Percentiles rank a stretch among this genome's conserved stretches.
Conservation (phyloP, 1,139 yeast genomes). For the Diutina pseudorugosa region DNA sequence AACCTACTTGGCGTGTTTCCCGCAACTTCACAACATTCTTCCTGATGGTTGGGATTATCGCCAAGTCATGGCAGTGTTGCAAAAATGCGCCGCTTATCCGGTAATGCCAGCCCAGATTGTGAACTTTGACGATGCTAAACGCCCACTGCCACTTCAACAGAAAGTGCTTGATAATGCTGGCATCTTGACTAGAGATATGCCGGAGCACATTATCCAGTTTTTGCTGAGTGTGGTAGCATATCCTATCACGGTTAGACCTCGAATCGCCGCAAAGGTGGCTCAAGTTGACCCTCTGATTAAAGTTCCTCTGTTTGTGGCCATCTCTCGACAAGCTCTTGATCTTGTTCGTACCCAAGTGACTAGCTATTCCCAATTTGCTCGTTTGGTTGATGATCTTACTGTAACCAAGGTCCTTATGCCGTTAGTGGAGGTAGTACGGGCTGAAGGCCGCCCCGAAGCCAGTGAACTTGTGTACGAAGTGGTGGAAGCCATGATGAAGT, state of each 20-base stretch:
- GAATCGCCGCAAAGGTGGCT: slow-evolving; percentile 31
- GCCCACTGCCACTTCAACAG: slow-evolving; percentile 43
- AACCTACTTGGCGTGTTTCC: slow-evolving; percentile 39
- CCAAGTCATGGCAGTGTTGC: slow-evolving; percentile 35
- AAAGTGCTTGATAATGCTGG: slow-evolving; percentile 35
- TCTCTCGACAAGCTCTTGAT: slow-evolving; percentile 40
- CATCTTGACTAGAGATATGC: slow-evolving; percentile 21
- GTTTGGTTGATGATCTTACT: background rate
- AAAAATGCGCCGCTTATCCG: slow-evolving; percentile 57
- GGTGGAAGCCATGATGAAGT: background rate
- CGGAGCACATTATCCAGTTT: slow-evolving; percentile 38
- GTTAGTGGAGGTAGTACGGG: background rate
- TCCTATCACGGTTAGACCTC: slow-evolving; percentile 47
- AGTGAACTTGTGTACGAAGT: background rate
- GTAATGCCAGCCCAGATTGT: slow-evolving; percentile 31
- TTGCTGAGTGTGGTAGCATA: slow-evolving; percentile 38
- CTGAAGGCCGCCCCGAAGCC: background rate
- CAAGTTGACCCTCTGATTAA: slow-evolving; percentile 22
- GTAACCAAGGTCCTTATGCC: background rate
- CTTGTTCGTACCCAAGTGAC: slow-evolving; percentile 26
- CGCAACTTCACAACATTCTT: slow-evolving; percentile 27
- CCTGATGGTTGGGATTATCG: slow-evolving; percentile 15
- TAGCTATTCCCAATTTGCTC: background rate
- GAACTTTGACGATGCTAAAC: slow-evolving; percentile 27
- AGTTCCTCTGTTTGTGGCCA: slow-evolving; percentile 56